These are phyloP conservation scores for Syzygium aqueum DNA, from an alignment of 345 rosid genomes.

Conservation along the genomic window DNA sequence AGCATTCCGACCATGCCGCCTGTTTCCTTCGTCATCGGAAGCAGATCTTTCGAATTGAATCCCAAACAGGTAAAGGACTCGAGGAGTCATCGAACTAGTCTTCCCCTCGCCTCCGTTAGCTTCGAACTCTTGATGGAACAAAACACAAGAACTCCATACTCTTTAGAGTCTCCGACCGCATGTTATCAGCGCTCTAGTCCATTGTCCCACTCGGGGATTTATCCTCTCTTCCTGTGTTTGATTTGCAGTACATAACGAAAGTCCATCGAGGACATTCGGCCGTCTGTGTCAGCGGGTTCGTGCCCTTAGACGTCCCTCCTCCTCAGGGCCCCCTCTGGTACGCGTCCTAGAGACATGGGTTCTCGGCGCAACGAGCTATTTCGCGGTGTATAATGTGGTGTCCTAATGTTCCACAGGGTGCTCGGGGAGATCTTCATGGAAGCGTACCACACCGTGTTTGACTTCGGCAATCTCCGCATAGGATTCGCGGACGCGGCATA, in stretches of 20 bases:
- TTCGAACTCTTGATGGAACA: neutral
- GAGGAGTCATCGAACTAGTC: neutral
- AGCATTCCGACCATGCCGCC: conserved; percentile 24
- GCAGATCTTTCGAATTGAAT: conserved; percentile 29
- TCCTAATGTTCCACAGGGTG: conserved; percentile 25
- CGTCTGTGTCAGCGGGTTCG: conserved; percentile 39
- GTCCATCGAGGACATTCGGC: conserved; percentile 23
- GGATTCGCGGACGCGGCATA: conserved; percentile 46
- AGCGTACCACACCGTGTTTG: conserved; percentile 53
- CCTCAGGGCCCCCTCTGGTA: conserved; percentile 60
- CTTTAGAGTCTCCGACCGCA: neutral
- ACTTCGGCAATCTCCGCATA: conserved; percentile 32
- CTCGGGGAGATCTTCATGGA: conserved; percentile 48
- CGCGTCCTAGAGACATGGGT: neutral
- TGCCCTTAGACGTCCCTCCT: conserved; percentile 32
- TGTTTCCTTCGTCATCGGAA: conserved; percentile 41
- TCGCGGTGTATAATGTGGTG: neutral
- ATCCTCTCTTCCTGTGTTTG: rapidly evolving
- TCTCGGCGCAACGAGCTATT: neutral
- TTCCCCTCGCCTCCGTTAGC: neutral
- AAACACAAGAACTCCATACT: neutral
- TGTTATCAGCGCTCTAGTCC: neutral
- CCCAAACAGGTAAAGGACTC: conserved; percentile 31
- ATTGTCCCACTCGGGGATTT: neutral
- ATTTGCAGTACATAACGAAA: conserved; percentile 24